Base-by-base conservation (phyloP, 2,329 filamentous ascomycete genomes). In the Sarocladium kiliense region DNA sequence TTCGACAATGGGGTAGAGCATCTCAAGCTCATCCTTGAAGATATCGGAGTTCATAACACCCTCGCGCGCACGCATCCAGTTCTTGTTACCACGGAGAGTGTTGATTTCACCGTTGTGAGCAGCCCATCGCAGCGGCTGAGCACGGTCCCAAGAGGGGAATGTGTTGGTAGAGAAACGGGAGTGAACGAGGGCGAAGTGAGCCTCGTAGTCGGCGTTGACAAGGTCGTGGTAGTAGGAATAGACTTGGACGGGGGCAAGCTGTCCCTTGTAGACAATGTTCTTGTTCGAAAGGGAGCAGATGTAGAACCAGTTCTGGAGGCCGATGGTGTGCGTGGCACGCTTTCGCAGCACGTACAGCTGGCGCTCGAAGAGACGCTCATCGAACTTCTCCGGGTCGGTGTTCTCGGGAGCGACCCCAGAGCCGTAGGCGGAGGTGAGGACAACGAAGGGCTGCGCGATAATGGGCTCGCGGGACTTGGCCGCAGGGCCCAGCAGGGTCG, bases 51-150 rank as follows among this genome's bases (percentile, higher is more conserved):
- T 89, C 82, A 97, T 89, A 61, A 96, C 86, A 72, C 93, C 93
- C 76, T 97, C 93, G 67, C 93, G 87, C 59, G 93, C 93, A 64
- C 92, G 88, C 93, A 97, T 97, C 93, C 93, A 97, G 76, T 97
- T 97, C 81, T 97, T 97, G 79, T 97, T 97, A 58, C 93, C 93
- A 69, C 93, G 88, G 59, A 97, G 78, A 1, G 93, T 97, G 74
- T 97, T 97, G 70, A 97, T 97, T 76, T 97, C 93, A 79, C 93
- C 93, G 71, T 97, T 97, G 79, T 97, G 93, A 66, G 93, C 93
- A 61, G 92, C 92, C 93, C 93, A 97, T 74, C 93, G 85, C 61
- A 97, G 77, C 60, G 93, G 93, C 77, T 97, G 93, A 58, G 93
- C 94, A 76, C 93, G 89, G 73, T 97, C 94, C 93, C 93, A 97